These are phyloP conservation scores for Tylopilus sp. DNA, from an alignment of 768 basidiomycete species.

Conservation along the genomic window DNA sequence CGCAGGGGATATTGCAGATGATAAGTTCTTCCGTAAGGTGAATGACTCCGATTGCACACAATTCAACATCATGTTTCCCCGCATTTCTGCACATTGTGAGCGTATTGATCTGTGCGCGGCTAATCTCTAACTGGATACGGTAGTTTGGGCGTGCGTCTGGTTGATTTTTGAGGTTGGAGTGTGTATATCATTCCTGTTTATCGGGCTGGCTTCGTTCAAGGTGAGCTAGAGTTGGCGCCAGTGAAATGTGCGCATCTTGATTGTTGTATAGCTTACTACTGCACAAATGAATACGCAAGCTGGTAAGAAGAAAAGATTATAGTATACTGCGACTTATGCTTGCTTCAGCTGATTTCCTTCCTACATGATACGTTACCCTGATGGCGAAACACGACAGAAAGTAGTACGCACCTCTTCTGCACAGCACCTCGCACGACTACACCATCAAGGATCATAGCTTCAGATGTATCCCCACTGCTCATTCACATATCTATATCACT, in stretches of 20 bases:
- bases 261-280: constrained; percentile 33
- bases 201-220: constrained; percentile 85
- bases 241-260: constrained; percentile 1
- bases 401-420: constrained; percentile 7
- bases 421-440: constrained; percentile 9
- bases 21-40: constrained; percentile 90
- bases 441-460: constrained; percentile 16
- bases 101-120: neutral
- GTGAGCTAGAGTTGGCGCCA: constrained; percentile 33
- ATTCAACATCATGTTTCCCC: constrained; percentile 72
- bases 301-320: constrained; percentile 41
- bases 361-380: constrained; percentile 40
- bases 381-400: constrained; percentile 7
- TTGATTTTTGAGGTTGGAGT: constrained; percentile 73
- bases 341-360: constrained; percentile 54
- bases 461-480: constrained; percentile 25
- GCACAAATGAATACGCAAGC: constrained; percentile 58
- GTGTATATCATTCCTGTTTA: constrained; percentile 72
- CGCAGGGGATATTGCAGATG: constrained; percentile 90
- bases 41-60: constrained; percentile 94
- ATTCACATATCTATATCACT: constrained; percentile 31
- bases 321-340: constrained; percentile 4
- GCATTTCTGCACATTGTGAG: constrained; percentile 69
- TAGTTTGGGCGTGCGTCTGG: constrained; percentile 88
- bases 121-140: neutral